Percentiles rank a stretch among this genome's conserved stretches.
Conservation (phyloP, 2,329 filamentous ascomycete species). For the Botryotinia narcissicola region DNA sequence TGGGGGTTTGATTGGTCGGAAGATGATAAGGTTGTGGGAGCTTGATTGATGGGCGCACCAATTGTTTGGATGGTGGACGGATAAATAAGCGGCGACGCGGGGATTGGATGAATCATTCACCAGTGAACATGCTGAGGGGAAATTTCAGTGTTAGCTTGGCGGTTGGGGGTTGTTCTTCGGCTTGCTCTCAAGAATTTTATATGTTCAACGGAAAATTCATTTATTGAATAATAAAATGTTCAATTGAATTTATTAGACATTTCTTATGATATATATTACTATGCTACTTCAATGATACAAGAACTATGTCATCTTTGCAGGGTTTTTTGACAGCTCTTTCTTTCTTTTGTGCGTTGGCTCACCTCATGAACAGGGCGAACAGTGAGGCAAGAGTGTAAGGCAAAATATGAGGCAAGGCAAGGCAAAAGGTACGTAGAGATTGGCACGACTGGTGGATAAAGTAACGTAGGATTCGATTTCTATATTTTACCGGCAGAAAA, state of each 20-base stretch:
- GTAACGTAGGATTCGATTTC: neutral
- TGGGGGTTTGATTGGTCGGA: slow-evolving; percentile 9
- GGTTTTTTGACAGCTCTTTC: neutral
- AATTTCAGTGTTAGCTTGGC: neutral
- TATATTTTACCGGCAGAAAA: neutral
- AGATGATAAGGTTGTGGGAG: slow-evolving; percentile 12
- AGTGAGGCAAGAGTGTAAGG: slow-evolving; percentile 9
- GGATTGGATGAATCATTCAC: neutral
- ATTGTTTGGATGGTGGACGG: neutral
- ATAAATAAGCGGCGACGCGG: slow-evolving; percentile 11
- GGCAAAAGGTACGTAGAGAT: neutral
- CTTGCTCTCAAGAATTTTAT: neutral
- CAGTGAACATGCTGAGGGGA: neutral
- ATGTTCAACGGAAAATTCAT: neutral
- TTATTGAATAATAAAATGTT: neutral
- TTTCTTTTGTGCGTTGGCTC: slow-evolving; percentile 19
- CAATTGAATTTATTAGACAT: neutral
- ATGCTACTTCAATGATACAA: neutral
- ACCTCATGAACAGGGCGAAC: slow-evolving; percentile 15
- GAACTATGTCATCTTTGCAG: slow-evolving; percentile 7
- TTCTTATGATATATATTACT: neutral
- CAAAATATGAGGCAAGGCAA: neutral
- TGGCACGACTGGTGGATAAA: neutral
- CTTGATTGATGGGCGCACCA: slow-evolving; percentile 4
- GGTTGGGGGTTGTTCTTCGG: neutral